Evolutionary conservation across 768 basidiomycete species (phyloP), one percentile per base, ranked within the genome.

Genomic region (Suillus luteus): DNA sequence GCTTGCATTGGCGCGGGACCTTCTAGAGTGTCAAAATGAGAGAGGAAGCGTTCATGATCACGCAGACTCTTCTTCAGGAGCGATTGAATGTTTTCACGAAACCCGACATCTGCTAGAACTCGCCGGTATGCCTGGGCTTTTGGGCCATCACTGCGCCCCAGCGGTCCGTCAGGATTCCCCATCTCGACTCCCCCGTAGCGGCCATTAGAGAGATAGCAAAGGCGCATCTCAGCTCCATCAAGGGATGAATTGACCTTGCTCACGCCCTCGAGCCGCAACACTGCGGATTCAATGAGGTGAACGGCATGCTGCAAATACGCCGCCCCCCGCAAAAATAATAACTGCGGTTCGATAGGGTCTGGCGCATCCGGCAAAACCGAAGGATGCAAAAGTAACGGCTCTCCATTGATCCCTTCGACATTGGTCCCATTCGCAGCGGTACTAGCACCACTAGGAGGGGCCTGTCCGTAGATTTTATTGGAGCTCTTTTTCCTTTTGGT

Each of bases 131-230:
- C 89, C 52, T 72, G 71, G 31, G 84, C 75, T 77, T 94, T 95
- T 41, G 76, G 71, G 10, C 87, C 86, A 49, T 83, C 77, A 61
- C 73, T 76, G 48, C 76, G 78, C 1, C 93, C 91, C 38, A 95
- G 73, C 1, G 91, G 90, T 2, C 94, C 92, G 49, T 91, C 87
- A 2, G 88, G 86, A 70, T 93, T 88, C 11, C 89, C 90, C n/a
- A 90, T 83, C 75, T 94, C 92, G 31, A 92, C 86, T 1, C 92
- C 93, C n/a, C 93, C 93, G 64, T 89, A 93, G 64, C 82, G 84
- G 8, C 92, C 88, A 52, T 88, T 85, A 59, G 88, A 85, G 65
- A 95, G 80, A 74, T 88, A 89, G 71, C 87, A 92, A 49, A 95
- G 78, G 58, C 92, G 83, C 59, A 94, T 75, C 71, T 95, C 94